Percentiles rank a stretch among this genome's conserved stretches.
Evolutionary conservation across 2,329 filamentous ascomycete species (phyloP).

Genomic region (Periglandula ipomoeae): DNA sequence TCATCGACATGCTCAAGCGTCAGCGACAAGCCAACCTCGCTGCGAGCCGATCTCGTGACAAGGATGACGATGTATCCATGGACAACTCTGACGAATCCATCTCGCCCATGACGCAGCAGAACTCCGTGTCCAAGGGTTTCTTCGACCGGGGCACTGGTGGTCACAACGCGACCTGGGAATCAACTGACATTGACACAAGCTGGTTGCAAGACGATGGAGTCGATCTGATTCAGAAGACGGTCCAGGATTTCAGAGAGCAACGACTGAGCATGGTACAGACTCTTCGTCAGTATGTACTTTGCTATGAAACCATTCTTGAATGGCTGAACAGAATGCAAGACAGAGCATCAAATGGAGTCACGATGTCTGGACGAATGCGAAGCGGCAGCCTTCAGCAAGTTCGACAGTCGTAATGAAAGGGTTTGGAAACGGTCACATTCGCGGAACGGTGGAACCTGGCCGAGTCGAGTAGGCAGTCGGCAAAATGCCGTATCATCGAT

Average conservation of each 20-base stretch:
- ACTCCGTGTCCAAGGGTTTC: slow-evolving; percentile 13
- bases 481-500: no score
- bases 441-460: neutral
- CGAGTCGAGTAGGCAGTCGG: no score
- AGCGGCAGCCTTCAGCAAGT: slow-evolving; percentile 24
- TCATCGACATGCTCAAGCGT: slow-evolving; percentile 94
- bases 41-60: slow-evolving; percentile 12
- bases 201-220: slow-evolving; percentile 64
- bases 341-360: slow-evolving; percentile 10
- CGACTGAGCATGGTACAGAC: slow-evolving; percentile 95
- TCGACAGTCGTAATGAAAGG: slow-evolving; percentile 4
- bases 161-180: slow-evolving; percentile 5
- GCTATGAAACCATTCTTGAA: slow-evolving; percentile 89
- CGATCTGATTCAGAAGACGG: slow-evolving; percentile 78
- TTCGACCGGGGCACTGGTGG: slow-evolving; percentile 10
- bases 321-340: slow-evolving; percentile 57
- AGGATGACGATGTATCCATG: slow-evolving; percentile 41
- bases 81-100: slow-evolving; percentile 18
- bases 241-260: slow-evolving; percentile 84
- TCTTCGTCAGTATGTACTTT: slow-evolving; percentile 85
- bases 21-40: slow-evolving; percentile 43
- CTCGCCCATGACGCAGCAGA: slow-evolving; percentile 19
- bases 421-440: neutral
- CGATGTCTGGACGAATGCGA: slow-evolving; percentile 17
- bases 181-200: slow-evolving; percentile 32